These are phyloP conservation scores for Tritrichomonas foetus DNA, from an alignment of 208 protist species.

Conservation along the genomic window DNA sequence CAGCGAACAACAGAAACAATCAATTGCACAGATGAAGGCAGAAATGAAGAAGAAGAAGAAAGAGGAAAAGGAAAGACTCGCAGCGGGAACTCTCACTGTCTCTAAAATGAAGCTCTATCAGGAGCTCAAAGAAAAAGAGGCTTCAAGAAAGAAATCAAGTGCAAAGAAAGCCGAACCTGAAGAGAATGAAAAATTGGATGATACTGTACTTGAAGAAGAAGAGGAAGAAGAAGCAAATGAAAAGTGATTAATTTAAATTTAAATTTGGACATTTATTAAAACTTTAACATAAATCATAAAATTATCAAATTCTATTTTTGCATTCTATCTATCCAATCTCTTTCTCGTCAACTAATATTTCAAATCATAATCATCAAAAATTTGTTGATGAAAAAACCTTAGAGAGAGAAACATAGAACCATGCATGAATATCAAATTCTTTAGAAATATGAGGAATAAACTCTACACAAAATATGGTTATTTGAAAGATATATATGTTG, in stretches of 20 bases:
- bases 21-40: background rate
- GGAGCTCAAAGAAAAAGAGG: background rate
- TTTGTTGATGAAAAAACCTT: no score
- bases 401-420: no score
- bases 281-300: no score
- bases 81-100: background rate
- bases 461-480: no score
- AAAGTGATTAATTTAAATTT: background rate
- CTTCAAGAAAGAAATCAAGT: background rate
- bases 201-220: background rate
- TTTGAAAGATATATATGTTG: no score
- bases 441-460: no score
- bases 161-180: background rate
- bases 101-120: background rate
- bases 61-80: conserved; percentile 16
- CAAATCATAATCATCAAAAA: no score
- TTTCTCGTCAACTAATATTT: no score
- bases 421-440: no score
- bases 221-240: conserved; percentile 29
- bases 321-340: no score
- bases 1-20: background rate
- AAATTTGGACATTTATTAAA: no score
- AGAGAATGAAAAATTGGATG: background rate
- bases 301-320: no score
- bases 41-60: conserved; percentile 25